Evolutionary conservation across 345 rosid genomes (phyloP), one percentile per base, ranked within the genome.

Genomic region (Eucalyptus polybractea): DNA sequence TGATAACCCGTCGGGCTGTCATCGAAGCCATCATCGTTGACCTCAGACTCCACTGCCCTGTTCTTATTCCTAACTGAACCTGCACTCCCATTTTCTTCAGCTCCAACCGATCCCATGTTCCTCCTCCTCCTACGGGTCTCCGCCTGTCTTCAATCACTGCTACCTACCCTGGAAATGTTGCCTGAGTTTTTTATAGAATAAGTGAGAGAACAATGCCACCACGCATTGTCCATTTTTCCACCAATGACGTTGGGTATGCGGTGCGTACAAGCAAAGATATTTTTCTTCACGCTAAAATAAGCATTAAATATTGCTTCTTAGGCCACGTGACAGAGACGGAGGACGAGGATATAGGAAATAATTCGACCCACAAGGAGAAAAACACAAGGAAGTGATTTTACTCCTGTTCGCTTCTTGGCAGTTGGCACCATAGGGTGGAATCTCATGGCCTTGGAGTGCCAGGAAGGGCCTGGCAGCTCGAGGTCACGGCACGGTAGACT

Each of bases 21-120:
- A 60, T 80, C 83, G 95, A 91, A 47, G 24, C 31, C 91, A 25
- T 85, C 72, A 85, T 60, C 88, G 51, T 90, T 92, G 47, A 90
- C 54, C 80, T 95, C 94, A 51, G 96, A 93, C 89, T 93, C 95
- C 97, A 95, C 95, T 56, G 97, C 92, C 93, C 88, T 92, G 89
- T 97, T 96, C 94, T 94, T 96, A 89, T 93, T 96, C 91, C 95
- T 95, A 89, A 94, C 49, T 44, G 95, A 87, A 40, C 92, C 93
- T 42, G 89, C 92, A 69, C 90, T 93, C 88, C 92, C 93, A 87
- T 95, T 92, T 90, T 92, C 96, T 85, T 89, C 96, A 89, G 90
- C 91, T 87, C 93, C 95, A 93, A 93, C 91, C 89, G 92, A 65
- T 22, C 92, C 88, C 90, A 86, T 89, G 42, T 37, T 14, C 29